A percentile compares a stretch with the other conserved stretches of the same genome.
phyloP scores from a whole-genome alignment of 169 alveolate species.

The Cryptosporidium bovis region DNA sequence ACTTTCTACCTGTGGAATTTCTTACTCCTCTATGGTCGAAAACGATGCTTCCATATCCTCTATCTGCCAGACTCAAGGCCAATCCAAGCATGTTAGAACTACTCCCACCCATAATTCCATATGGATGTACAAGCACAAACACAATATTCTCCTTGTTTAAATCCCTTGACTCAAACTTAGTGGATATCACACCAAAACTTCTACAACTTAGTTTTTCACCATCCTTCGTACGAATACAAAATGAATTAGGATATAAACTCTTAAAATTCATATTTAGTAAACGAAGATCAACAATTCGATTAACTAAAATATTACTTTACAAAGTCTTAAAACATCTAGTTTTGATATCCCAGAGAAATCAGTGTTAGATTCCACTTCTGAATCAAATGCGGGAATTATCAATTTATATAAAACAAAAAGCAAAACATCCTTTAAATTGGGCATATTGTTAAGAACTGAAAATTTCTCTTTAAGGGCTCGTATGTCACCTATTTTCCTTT shows the following conservation, averaged over 20 bases:
- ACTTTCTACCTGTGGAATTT: slow-evolving; percentile 76
- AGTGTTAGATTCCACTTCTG: not conserved
- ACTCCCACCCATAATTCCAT: slow-evolving; percentile 69
- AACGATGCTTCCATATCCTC: slow-evolving; percentile 76
- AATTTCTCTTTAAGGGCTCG: not conserved
- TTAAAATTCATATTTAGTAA: not conserved
- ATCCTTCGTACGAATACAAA: slow-evolving; percentile 30
- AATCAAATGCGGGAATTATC: slow-evolving; percentile 51
- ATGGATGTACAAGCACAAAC: slow-evolving; percentile 72
- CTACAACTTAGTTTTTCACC: slow-evolving; percentile 57
- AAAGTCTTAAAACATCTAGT: slow-evolving; percentile 1
- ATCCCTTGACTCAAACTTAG: not conserved
- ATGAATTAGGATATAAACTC: slow-evolving; percentile 34
- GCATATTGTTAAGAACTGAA: slow-evolving; percentile 14
- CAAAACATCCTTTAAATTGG: slow-evolving; percentile 21
- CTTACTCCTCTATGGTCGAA: slow-evolving; percentile 80
- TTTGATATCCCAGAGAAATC: slow-evolving; percentile 4
- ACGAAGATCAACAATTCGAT: not conserved
- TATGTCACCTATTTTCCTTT: not conserved
- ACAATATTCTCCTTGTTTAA: not conserved
- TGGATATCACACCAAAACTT: slow-evolving; percentile 40
- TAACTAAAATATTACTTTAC: not conserved
- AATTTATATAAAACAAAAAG: slow-evolving; percentile 2
- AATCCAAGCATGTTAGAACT: slow-evolving; percentile 75
- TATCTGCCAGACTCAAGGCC: slow-evolving; percentile 73